Conservation (phyloP, 2,329 filamentous ascomycete species). For the Colletotrichum tropicale region DNA sequence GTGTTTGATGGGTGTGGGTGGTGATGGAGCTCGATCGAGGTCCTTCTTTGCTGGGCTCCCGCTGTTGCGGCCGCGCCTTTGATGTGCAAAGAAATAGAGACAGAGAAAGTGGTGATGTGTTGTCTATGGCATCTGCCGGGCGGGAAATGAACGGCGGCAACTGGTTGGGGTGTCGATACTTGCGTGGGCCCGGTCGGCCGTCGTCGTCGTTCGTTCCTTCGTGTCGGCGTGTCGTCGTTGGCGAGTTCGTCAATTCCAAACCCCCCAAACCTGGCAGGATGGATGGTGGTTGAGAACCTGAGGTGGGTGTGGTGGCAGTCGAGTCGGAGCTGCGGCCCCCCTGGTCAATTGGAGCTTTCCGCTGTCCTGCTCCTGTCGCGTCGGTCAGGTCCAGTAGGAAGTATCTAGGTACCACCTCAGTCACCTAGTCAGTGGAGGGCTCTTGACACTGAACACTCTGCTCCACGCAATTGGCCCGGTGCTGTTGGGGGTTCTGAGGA, state of each 20-base stretch:
- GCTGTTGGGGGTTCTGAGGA: background rate
- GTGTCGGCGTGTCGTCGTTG: background rate
- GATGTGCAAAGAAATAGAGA: background rate
- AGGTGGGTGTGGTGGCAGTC: background rate
- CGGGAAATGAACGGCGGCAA: background rate
- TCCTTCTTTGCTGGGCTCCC: background rate
- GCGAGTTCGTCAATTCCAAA: background rate
- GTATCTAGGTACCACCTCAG: background rate
- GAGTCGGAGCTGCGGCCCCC: conserved; percentile 10
- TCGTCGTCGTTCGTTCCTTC: conserved; percentile 4
- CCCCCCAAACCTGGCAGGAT: background rate
- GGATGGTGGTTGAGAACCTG: background rate
- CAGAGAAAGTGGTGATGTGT: background rate
- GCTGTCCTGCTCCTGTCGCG: background rate
- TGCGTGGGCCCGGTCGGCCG: background rate
- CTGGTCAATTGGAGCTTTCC: conserved; percentile 5
- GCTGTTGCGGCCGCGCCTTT: background rate
- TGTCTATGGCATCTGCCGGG: conserved; percentile 1
- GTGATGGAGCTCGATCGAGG: background rate
- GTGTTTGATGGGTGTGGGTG: background rate
- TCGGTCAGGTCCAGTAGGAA: background rate
- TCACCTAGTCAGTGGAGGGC: background rate
- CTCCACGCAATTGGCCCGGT: conserved; percentile 1
- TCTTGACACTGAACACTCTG: background rate
- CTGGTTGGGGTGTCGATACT: background rate